Evolutionary conservation across 352 stramenopile species (phyloP).

Genomic region (Phytophthora pini): DNA sequence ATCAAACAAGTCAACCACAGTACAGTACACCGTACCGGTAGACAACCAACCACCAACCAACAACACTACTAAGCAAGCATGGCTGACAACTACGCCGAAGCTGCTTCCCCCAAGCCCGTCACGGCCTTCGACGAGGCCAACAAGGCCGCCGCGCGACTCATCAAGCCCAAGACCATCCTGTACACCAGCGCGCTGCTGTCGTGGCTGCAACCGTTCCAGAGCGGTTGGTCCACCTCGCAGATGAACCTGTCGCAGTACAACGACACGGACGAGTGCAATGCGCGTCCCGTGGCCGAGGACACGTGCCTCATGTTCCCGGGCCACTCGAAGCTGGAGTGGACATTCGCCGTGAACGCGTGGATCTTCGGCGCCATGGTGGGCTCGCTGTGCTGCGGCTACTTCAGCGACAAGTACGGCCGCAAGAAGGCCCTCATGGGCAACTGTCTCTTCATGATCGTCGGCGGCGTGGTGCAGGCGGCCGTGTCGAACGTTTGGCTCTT

Average conservation of each 20-base stretch:
- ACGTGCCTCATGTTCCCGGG: constrained; percentile 34
- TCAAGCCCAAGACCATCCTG: constrained; percentile 31
- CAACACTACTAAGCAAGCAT: constrained; percentile 1
- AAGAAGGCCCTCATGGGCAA: constrained; percentile 34
- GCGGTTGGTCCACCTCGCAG: constrained; percentile 36
- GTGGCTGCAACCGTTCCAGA: constrained; percentile 38
- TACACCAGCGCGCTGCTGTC: constrained; percentile 32
- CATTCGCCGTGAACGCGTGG: constrained; percentile 30
- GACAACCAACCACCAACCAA: constrained; percentile 14
- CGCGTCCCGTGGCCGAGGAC: constrained; percentile 25
- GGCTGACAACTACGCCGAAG: constrained; percentile 24
- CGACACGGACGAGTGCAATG: constrained; percentile 31
- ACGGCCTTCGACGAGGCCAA: constrained; percentile 35
- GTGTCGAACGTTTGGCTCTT: constrained; percentile 43
- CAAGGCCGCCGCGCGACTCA: constrained; percentile 35
- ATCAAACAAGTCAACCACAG: constrained; percentile 15
- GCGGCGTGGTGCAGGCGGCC: constrained; percentile 23
- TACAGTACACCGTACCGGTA: no score
- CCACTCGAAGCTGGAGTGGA: constrained; percentile 32
- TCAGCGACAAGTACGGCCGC: constrained; percentile 29
- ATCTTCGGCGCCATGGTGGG: constrained; percentile 28
- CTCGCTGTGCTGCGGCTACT: constrained; percentile 21
- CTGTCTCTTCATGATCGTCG: constrained; percentile 48
- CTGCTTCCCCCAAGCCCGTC: constrained; percentile 9
- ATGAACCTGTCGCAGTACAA: constrained; percentile 37